Conservation (phyloP, 83 land plant genomes). For the Thuja plicata region DNA sequence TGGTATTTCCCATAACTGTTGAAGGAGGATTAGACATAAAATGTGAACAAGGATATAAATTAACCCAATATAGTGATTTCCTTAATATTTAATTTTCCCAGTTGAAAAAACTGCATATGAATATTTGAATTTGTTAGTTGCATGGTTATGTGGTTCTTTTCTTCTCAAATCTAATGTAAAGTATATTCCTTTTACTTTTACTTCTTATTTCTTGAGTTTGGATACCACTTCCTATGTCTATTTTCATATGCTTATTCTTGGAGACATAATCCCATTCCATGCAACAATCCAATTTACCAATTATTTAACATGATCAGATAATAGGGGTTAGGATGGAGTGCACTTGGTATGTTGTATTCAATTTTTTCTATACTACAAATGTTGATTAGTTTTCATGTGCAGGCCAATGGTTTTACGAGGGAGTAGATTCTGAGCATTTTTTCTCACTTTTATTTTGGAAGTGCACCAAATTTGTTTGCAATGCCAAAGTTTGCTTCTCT, state of each 20-base stretch:
- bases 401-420: not conserved
- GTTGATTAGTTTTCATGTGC: not conserved
- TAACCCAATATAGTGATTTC: not conserved
- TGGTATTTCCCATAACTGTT: not conserved
- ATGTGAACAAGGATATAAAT: not conserved
- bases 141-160: not conserved
- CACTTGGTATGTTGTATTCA: not conserved
- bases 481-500: not conserved
- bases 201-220: not conserved
- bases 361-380: no score
- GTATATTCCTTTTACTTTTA: not conserved
- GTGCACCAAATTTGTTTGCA: not conserved
- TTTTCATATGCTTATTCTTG: not conserved
- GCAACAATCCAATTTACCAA: not conserved
- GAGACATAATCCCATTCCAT: not conserved
- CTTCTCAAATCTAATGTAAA: not conserved
- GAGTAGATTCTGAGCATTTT: not conserved
- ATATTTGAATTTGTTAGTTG: not conserved
- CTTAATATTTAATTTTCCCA: not conserved
- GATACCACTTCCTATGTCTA: not conserved
- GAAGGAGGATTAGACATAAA: not conserved
- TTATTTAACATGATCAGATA: not conserved
- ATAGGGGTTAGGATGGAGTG: not conserved
- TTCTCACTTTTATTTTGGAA: not conserved
- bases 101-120: not conserved